Evolutionary conservation across 2,329 filamentous ascomycete species (phyloP).

Genomic region (Aureobasidium lini): DNA sequence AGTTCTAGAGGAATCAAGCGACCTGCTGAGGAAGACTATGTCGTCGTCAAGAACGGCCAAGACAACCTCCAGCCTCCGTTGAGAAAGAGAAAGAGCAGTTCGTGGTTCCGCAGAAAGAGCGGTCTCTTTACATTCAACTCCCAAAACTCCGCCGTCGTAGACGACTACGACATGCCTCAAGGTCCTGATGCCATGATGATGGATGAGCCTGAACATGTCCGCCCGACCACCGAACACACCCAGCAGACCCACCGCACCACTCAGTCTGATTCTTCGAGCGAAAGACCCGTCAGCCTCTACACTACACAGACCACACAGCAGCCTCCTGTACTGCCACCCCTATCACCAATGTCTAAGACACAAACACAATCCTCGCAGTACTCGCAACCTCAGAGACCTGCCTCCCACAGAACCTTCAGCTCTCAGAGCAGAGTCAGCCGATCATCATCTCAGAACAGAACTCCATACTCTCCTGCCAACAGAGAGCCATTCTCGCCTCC

Average conservation of each 20-base stretch:
- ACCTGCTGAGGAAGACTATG: slow-evolving; percentile 10
- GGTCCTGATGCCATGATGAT: slow-evolving; percentile 2
- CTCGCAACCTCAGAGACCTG: background rate
- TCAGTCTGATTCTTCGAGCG: background rate
- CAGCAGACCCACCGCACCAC: background rate
- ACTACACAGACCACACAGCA: background rate
- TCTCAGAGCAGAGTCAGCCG: background rate
- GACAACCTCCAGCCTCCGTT: slow-evolving; percentile 15
- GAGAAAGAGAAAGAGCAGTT: slow-evolving; percentile 23
- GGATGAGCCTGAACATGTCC: background rate
- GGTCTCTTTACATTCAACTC: slow-evolving; percentile 22
- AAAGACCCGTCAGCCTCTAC: background rate
- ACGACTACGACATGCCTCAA: background rate
- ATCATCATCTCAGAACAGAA: background rate
- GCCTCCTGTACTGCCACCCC: background rate
- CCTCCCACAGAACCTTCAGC: background rate
- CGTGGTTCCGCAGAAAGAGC: slow-evolving; percentile 31
- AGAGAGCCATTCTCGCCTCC: slow-evolving; percentile 3
- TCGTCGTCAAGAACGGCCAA: slow-evolving; percentile 14
- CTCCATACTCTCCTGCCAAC: background rate
- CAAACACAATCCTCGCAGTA: background rate
- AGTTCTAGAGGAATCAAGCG: slow-evolving; percentile 11
- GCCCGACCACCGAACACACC: background rate
- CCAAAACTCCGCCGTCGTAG: background rate
- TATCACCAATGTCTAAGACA: slow-evolving; percentile 4